Evolutionary conservation across 2,329 filamentous ascomycete species (phyloP), one percentile per base, ranked within the genome.

Genomic region (Diaporthe capsici): DNA sequence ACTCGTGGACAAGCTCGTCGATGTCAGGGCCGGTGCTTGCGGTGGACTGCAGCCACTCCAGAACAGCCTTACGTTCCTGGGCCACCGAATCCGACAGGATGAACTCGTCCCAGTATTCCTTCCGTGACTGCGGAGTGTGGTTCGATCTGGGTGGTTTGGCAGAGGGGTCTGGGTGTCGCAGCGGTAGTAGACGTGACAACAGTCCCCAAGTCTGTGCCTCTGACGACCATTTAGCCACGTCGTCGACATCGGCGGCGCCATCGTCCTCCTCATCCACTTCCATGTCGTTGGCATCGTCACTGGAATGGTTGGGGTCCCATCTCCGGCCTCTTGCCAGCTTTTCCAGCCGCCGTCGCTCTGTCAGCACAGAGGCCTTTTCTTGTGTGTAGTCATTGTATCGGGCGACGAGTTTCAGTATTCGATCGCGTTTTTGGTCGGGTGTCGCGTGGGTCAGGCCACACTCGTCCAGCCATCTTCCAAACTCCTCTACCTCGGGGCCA

Each of bases 171-270:
- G 80, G 88, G 86, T 95, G 93, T 80, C 94, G 90, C 78, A 95
- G 84, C 15, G 93, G 92, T 71, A 98, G 89, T 76, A 98, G 87
- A 53, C 94, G 90, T 67, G 92, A 90, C 75, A 98, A 86, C 39
- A 98, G 88, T 81, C 97, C 93, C 97, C 97, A 99, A 0, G 95
- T 97, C 80, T 97, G 95, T 55, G 92, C 91, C 84, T 99, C 97
- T 78, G 94, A 90, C 83, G 97, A 92, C 88, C 95, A 93, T 74
- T 91, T 90, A 81, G 89, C 87, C 17, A 93, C 81, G 76, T 91
- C 88, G 72, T 88, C 80, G 20, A 77, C 77, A 55, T 79, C 80
- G 75, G 78, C 78, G 31, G 80, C 80, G 39, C 84, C 81, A 22
- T 88, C 81, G 22, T 88, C 86, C 55, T 81, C 82, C 55, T 90